Percentiles rank a stretch among this genome's conserved stretches.
Evolutionary conservation across 176 grass and related monocot species (phyloP).

Genomic region (Urochloa ruziziensis): DNA sequence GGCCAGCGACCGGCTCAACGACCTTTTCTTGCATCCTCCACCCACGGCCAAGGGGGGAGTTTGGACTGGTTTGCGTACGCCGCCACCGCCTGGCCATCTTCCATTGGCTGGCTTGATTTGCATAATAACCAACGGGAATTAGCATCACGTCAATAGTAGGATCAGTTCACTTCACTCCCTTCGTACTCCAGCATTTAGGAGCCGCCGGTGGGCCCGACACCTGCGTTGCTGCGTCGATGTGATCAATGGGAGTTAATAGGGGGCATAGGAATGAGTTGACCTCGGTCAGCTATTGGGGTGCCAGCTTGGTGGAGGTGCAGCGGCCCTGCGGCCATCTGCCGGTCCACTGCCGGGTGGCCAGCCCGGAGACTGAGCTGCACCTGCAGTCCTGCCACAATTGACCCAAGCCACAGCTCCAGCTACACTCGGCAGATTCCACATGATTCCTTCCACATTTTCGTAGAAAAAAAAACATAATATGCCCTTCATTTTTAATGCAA

Average conservation of each 20-base stretch:
- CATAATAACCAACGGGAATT: constrained; percentile 11
- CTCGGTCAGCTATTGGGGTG: constrained; percentile 1
- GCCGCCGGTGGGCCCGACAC: neutral
- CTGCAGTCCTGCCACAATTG: neutral
- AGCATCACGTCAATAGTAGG: neutral
- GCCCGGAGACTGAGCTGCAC: neutral
- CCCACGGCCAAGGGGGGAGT: too few relatives aligned
- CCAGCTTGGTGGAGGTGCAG: neutral
- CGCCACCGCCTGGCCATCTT: neutral
- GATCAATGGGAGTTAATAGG: constrained; percentile 17
- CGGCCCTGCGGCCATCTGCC: neutral
- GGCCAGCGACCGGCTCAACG: constrained; percentile 18
- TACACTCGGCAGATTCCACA: neutral
- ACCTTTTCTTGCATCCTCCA: neutral
- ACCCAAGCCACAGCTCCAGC: neutral
- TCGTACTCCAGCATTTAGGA: constrained; percentile 9
- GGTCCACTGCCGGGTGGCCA: neutral
- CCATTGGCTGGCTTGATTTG: neutral
- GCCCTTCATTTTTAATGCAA: neutral
- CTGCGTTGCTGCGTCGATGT: constrained; percentile 23
- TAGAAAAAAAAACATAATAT: too few relatives aligned
- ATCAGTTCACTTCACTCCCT: neutral
- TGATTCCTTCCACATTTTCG: too few relatives aligned
- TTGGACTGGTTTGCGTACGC: neutral
- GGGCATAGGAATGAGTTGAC: constrained; percentile 27